Base-by-base conservation (phyloP, 2,329 filamentous ascomycete genomes). In the Didymosphaeria variabile region DNA sequence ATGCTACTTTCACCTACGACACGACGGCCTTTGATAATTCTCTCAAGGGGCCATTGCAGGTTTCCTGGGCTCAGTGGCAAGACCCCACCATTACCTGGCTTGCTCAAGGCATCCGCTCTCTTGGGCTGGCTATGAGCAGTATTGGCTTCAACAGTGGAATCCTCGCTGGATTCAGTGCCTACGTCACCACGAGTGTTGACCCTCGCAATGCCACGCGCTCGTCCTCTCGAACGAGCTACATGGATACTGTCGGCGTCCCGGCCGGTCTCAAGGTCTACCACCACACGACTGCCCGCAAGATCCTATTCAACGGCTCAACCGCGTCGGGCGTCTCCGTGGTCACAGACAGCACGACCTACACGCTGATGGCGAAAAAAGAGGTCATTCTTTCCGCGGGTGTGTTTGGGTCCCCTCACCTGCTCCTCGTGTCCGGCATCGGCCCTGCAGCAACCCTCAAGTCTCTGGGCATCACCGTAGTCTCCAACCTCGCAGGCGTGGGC, bases 401-500 rank as follows among this genome's bases (percentile, higher is more conserved):
- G 1, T 89, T 85, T 72, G 85, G 19, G 12, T 57, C 55, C 5
- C 55, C 42, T 5, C 47, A 59, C 19, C 29, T 62, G 13, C 44
- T 62, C 13, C 36, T 62, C 36, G 42, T 62, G 7, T 59, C 60
- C n/a, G 88, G 88, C 6, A 82, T 90, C 40, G 87, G 88, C 0
- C 86, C 86, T 0, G 67, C 73, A 8, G 67, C 76, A 0, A 82
- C 86, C 60, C 82, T 90, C 8, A 29, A 47, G 21, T 76, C 79
- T 51, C 81, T 85, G 67, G 75, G 79, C 12, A 88, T 90, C 63
- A 67, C 79, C 2, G 75, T 84, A 0, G 65, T 87, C 17, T 78
- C 82, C 3, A 80, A 88, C 64, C 84, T 86, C 0, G 83, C 84
- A 0, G 85, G 88, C 36, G 87, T 90, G 2, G 88, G 88, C 5